Evolutionary conservation across 208 protist species (phyloP).

Genomic region (Wallacemonas sp.): DNA sequence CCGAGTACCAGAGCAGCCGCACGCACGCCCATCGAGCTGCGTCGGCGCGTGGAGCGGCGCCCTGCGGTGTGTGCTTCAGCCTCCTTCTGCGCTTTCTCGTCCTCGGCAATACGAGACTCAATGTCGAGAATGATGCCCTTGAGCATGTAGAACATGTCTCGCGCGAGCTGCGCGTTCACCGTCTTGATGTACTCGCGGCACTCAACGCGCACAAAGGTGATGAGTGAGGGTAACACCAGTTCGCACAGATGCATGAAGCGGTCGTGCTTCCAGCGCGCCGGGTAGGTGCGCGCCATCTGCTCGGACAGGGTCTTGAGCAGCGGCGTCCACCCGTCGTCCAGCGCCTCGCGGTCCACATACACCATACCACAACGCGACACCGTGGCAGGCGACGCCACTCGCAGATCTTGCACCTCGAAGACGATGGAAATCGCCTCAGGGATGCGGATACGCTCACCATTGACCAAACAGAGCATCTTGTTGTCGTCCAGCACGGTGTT

Average conservation of each 20-base stretch:
- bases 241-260: slow-evolving; percentile 83
- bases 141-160: slow-evolving; percentile 86
- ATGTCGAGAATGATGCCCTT: slow-evolving; percentile 42
- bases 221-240: slow-evolving; percentile 49
- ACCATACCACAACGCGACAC: slow-evolving; percentile 99
- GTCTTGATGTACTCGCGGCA: slow-evolving; percentile 89
- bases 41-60: slow-evolving; percentile 41
- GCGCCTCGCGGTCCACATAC: slow-evolving; percentile 91
- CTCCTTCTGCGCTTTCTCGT: slow-evolving; percentile 30
- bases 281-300: slow-evolving; percentile 36
- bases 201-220: slow-evolving; percentile 77
- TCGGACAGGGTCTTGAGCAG: slow-evolving; percentile 57
- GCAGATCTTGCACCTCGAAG: slow-evolving; percentile 98
- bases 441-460: slow-evolving; percentile 96
- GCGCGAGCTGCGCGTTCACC: slow-evolving; percentile 84
- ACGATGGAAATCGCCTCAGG: slow-evolving; percentile 90
- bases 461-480: slow-evolving; percentile 97
- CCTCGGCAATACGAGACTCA: slow-evolving; percentile 29
- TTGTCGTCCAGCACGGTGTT: slow-evolving; percentile 99
- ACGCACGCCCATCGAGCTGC: slow-evolving; percentile 45
- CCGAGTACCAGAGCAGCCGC: slow-evolving; percentile 44
- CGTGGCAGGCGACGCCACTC: slow-evolving; percentile 97
- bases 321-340: slow-evolving; percentile 83
- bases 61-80: slow-evolving; percentile 13
- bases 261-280: slow-evolving; percentile 59